phyloP scores from a whole-genome alignment of 1,139 yeast genomes.

The Candida neerlandica region DNA sequence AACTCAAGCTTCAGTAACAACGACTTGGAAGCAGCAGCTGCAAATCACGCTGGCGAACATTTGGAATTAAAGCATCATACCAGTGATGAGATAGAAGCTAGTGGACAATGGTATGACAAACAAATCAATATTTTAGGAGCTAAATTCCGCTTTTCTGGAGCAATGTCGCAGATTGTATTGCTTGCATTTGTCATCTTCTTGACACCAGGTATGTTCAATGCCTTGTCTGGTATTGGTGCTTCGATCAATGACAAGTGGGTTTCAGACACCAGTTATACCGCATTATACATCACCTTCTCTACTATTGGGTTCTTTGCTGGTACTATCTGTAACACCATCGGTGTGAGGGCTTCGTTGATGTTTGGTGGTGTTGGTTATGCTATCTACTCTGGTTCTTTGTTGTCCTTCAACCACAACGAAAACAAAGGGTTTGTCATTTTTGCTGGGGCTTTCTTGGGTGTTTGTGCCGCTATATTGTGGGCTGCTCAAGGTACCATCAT shows the following conservation, averaged over 20 bases:
- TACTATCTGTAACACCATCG: slow-evolving; percentile 56
- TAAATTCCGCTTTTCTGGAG: slow-evolving; percentile 35
- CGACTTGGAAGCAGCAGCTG: slow-evolving; percentile 13
- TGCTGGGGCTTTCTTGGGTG: slow-evolving; percentile 62
- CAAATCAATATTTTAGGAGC: slow-evolving; percentile 14
- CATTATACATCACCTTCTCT: slow-evolving; percentile 59
- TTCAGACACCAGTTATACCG: slow-evolving; percentile 56
- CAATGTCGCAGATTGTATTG: slow-evolving; percentile 49
- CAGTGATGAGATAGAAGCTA: slow-evolving; percentile 29
- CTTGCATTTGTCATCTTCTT: slow-evolving; percentile 53
- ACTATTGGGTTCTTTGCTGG: slow-evolving; percentile 64
- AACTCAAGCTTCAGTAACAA: slow-evolving; percentile 10
- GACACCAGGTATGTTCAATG: slow-evolving; percentile 63
- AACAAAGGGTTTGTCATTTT: slow-evolving; percentile 58
- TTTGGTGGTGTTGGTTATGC: slow-evolving; percentile 62
- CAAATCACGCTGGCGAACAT: slow-evolving; percentile 19
- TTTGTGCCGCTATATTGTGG: slow-evolving; percentile 61
- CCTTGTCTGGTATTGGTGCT: slow-evolving; percentile 57
- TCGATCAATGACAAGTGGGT: slow-evolving; percentile 43
- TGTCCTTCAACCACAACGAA: slow-evolving; percentile 48
- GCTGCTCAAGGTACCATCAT: slow-evolving; percentile 63
- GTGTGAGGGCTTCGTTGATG: slow-evolving; percentile 49
- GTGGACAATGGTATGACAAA: slow-evolving; percentile 48
- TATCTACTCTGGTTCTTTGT: slow-evolving; percentile 53
- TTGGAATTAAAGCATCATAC: slow-evolving; percentile 32